Conservation (phyloP, 2,329 filamentous ascomycete species). For the Fusarium sp. region DNA sequence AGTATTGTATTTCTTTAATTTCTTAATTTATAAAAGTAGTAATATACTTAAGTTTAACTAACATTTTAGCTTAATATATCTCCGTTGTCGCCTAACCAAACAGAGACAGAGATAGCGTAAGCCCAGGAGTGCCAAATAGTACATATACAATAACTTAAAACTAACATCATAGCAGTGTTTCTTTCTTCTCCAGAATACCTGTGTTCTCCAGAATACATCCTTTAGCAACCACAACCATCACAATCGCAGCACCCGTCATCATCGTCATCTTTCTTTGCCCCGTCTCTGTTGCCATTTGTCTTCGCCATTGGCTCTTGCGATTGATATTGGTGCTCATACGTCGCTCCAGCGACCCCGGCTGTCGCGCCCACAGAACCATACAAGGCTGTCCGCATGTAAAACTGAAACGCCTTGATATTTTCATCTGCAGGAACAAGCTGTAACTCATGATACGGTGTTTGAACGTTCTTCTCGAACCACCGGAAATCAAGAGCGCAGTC, state of each 20-base stretch:
- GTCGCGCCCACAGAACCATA: not conserved
- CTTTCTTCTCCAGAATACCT: too few relatives aligned
- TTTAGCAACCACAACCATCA: not conserved
- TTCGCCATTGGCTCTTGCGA: not conserved
- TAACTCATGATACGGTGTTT: not conserved
- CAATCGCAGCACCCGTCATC: not conserved
- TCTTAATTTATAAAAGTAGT: too few relatives aligned
- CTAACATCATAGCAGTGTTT: too few relatives aligned
- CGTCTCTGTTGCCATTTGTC: rapidly evolving
- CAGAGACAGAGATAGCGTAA: too few relatives aligned
- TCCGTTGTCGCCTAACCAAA: too few relatives aligned
- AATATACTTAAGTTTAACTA: too few relatives aligned
- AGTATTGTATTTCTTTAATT: too few relatives aligned
- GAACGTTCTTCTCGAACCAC: rapidly evolving
- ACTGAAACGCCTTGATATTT: not conserved
- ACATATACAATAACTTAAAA: too few relatives aligned
- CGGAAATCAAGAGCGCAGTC: not conserved
- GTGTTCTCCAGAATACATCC: too few relatives aligned
- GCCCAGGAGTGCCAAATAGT: too few relatives aligned
- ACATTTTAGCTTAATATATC: too few relatives aligned
- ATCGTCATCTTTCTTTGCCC: rapidly evolving
- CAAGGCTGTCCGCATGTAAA: not conserved
- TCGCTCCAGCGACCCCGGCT: rapidly evolving
- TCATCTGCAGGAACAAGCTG: not conserved
- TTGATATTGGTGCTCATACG: not conserved